Conservation (phyloP, 352 stramenopile species). For the Globisporangium cylindrosporum region DNA sequence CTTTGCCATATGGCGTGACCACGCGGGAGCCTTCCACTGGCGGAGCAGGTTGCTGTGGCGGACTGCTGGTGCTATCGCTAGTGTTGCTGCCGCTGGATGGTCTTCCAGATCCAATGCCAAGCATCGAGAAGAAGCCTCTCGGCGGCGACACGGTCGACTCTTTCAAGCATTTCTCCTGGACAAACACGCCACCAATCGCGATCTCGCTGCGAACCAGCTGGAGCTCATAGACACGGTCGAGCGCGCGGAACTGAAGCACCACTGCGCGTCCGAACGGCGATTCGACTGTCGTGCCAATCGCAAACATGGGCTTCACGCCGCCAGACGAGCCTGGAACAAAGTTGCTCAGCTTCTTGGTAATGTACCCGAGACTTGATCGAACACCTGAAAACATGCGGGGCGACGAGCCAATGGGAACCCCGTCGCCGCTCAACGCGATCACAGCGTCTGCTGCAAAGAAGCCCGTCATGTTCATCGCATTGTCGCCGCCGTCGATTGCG, state of each 20-base stretch:
- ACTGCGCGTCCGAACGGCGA: conserved; percentile 74
- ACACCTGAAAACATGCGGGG: conserved; percentile 75
- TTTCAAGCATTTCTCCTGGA: conserved; percentile 55
- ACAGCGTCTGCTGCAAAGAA: conserved; percentile 55
- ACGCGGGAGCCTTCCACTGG: conserved; percentile 38
- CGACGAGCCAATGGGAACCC: conserved; percentile 35
- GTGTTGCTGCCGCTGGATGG: neutral
- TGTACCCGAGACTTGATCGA: conserved; percentile 68
- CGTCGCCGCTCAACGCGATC: conserved; percentile 34
- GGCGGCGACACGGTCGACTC: conserved; percentile 51
- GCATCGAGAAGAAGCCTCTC: conserved; percentile 68
- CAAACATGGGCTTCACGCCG: conserved; percentile 45
- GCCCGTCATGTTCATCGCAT: conserved; percentile 38
- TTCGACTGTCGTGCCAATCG: conserved; percentile 53
- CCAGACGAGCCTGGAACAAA: conserved; percentile 51
- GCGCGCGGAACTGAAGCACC: conserved; percentile 60
- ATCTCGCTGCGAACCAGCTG: conserved; percentile 47
- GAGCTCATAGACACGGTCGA: conserved; percentile 69
- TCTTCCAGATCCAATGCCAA: conserved; percentile 32
- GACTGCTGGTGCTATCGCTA: conserved; percentile 3
- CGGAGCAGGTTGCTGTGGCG: conserved; percentile 6
- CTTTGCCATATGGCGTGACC: conserved; percentile 59
- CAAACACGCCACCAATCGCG: conserved; percentile 37
- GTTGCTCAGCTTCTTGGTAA: conserved; percentile 76
- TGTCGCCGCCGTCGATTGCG: conserved; percentile 35